Evolutionary conservation across 495 filamentous ascomycete genomes (phyloP).

Genomic region (Terfezia claveryi): DNA sequence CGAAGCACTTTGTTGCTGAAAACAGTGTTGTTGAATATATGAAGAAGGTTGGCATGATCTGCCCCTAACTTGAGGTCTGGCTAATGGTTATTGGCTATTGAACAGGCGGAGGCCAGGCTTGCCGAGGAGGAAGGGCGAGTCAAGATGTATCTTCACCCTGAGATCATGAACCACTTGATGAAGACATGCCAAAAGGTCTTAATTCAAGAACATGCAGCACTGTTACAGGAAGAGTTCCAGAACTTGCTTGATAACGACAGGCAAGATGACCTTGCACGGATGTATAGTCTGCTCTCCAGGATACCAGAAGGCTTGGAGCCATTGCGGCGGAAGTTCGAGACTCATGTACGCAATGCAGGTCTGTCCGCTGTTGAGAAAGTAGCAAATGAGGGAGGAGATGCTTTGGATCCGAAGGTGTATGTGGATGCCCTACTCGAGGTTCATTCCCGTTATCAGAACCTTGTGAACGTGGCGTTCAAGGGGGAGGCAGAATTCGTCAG

Average conservation of each 20-base stretch:
- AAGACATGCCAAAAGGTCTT: constrained; percentile 73
- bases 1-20: constrained; percentile 78
- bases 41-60: constrained; percentile 44
- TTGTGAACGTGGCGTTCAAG: constrained; percentile 82
- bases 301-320: constrained; percentile 88
- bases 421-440: constrained; percentile 87
- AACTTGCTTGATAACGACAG: constrained; percentile 84
- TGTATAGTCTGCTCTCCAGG: constrained; percentile 80
- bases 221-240: constrained; percentile 91
- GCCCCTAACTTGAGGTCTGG: no score
- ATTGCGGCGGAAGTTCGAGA: constrained; percentile 69
- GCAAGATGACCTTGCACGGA: constrained; percentile 81
- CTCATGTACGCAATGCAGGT: constrained; percentile 76
- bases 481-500: constrained; percentile 94
- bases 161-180: constrained; percentile 65
- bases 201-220: constrained; percentile 60
- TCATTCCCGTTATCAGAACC: constrained; percentile 72
- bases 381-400: constrained; percentile 57
- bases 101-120: constrained; percentile 55
- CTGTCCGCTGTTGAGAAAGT: constrained; percentile 77
- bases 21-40: constrained; percentile 99
- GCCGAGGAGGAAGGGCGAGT: constrained; percentile 90
- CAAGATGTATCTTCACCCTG: constrained; percentile 68
- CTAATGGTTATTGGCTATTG: neutral
- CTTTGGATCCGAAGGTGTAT: constrained; percentile 86